Conservation (phyloP, 192 early-diverging fungal species). For the Backusella macrospora region DNA sequence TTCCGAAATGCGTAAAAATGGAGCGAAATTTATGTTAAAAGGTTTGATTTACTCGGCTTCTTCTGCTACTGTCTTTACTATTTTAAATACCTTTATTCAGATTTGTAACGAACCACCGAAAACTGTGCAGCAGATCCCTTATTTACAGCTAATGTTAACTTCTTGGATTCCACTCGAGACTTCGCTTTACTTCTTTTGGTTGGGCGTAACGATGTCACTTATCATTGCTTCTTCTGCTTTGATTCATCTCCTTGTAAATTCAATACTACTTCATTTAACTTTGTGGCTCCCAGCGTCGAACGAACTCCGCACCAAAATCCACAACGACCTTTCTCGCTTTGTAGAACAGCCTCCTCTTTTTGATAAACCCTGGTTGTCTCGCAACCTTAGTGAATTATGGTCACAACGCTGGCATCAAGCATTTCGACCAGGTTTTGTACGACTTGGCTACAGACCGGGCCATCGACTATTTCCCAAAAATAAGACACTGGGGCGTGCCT, state of each 20-base stretch:
- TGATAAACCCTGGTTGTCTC: conserved; percentile 26
- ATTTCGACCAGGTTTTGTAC: conserved; percentile 28
- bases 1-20: conserved; percentile 11
- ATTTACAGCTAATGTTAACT: neutral
- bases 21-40: neutral
- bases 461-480: conserved; percentile 2
- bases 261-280: neutral
- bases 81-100: conserved; percentile 1
- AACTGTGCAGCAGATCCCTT: neutral
- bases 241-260: neutral
- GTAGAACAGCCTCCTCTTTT: conserved; percentile 29
- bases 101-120: conserved; percentile 9
- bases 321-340: neutral
- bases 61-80: neutral
- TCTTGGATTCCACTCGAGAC: conserved; percentile 1
- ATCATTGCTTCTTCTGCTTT: neutral
- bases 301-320: neutral
- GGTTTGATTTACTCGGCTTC: neutral
- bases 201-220: neutral
- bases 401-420: conserved; percentile 33
- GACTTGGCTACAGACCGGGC: conserved; percentile 13
- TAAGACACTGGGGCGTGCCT: neutral
- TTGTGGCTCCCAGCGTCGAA: neutral
- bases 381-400: conserved; percentile 25
- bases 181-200: conserved; percentile 5